Evolutionary conservation across 305 asterid species (phyloP), one percentile per base, ranked within the genome.

Genomic region (Fraxinus paxiana): DNA sequence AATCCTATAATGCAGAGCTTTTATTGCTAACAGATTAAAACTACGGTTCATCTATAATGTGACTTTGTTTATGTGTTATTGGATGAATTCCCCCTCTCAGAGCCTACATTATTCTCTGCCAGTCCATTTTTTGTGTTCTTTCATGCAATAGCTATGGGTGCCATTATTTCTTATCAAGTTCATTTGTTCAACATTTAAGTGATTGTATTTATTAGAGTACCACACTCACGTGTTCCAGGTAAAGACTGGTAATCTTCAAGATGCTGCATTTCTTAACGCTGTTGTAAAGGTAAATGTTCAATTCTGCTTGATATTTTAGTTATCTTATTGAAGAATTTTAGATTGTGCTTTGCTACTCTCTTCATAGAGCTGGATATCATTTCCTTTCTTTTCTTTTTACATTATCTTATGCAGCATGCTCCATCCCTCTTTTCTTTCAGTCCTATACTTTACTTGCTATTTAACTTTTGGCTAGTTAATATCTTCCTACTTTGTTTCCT

Each of bases 281-380:
- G 99, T 95, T 79, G 99, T 95, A 33, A 95, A 95, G 99, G 99
- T 95, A 83, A 79, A 41, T 77, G 38, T 54, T 79, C 77, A 61
- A n/a, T 79, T 17, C 22, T 18, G 78, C 81, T 17, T 4, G 9
- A 70, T 54, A 26, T 71, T 79, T 30, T 83, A 74, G 46, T 61
- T 80, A 20, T 17, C 84, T 81, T 37, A 33, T 9, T 41, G 15
- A 61, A 67, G 5, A 4, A 1, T 10, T 65, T 67, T 28, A 67
- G 73, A 67, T 28, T 67, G 20, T 67, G 73, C 73, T 28, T 4
- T 5, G 4, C 73, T 67, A 12, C 18, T 20, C 18, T 67, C 73
- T 67, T 67, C 18, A 67, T 67, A 24, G 37, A 26, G 73, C 37
- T 28, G 38, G 18, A 67, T 28, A 28, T 1, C 37, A 10, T 24